Conservation (phyloP, 306 rosid species). For the Castanopsis chinensis region DNA sequence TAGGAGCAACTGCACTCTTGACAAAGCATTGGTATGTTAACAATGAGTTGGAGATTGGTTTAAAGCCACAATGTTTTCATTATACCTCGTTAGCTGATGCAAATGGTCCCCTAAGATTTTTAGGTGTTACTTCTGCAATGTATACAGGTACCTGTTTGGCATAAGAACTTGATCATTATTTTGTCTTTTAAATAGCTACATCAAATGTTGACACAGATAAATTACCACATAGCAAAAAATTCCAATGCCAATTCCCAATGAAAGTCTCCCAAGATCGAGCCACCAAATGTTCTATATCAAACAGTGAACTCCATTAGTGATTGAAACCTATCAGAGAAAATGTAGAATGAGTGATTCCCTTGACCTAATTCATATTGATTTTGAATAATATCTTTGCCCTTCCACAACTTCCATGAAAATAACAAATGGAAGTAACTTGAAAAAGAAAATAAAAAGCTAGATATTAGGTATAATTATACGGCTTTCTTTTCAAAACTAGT, state of each 20-base stretch:
- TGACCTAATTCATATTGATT: not conserved
- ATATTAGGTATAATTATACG: not conserved
- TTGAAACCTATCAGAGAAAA: not conserved
- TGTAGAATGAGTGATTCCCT: not conserved
- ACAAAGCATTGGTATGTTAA: not conserved
- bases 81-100: conserved; percentile 62
- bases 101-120: conserved; percentile 67
- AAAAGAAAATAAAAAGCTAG: not conserved
- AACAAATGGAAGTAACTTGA: no score
- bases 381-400: not conserved
- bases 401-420: no score
- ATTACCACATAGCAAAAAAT: conserved; percentile 75
- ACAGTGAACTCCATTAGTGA: conserved; percentile 13
- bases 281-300: conserved; percentile 62
- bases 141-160: conserved; percentile 61
- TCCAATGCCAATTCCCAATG: conserved; percentile 79
- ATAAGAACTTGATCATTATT: not conserved
- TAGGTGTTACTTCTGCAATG: conserved; percentile 74
- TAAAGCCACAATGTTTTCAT: not conserved
- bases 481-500: not conserved
- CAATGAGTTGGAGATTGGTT: conserved; percentile 1
- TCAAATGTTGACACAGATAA: conserved; percentile 4
- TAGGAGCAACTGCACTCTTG: conserved; percentile 54
- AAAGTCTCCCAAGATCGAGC: conserved; percentile 76
- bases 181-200: not conserved